Conservation (phyloP, 495 filamentous ascomycete species). For the Penicillium salamii region DNA sequence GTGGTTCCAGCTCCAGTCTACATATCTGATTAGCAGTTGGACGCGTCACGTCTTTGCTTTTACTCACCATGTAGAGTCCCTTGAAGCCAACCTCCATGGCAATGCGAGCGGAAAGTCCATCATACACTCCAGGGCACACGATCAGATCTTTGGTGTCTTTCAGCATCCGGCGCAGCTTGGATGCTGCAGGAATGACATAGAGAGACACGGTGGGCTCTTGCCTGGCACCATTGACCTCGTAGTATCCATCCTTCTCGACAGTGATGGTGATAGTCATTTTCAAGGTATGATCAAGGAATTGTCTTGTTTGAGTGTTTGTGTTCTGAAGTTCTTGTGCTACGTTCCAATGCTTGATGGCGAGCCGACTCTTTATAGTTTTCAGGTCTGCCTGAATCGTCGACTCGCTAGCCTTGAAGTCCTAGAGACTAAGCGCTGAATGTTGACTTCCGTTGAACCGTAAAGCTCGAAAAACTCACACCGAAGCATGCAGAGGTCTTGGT, state of each 20-base stretch:
- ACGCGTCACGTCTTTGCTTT: not conserved
- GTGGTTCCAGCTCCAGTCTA: conserved; percentile 69
- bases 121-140: conserved; percentile 65
- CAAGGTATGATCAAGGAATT: not conserved
- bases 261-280: conserved; percentile 36
- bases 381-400: not conserved
- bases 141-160: conserved; percentile 40
- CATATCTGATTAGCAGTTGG: conserved; percentile 2
- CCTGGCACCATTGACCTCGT: conserved; percentile 32
- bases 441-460: too few species aligned
- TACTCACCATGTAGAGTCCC: conserved; percentile 62
- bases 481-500: conserved; percentile 9
- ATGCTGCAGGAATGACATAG: conserved; percentile 38
- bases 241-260: conserved; percentile 37
- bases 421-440: too few species aligned
- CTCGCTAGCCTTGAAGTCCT: too few species aligned
- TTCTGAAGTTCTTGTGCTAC: conserved; percentile 1
- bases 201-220: conserved; percentile 32
- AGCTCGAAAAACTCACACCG: conserved; percentile 8
- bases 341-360: not conserved
- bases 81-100: conserved; percentile 60
- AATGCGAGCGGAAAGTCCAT: conserved; percentile 65
- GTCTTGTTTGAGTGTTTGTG: not conserved
- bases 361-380: conserved; percentile 5
- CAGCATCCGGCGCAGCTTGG: conserved; percentile 47